Base-by-base conservation (phyloP, 208 protist species). In the Leptomonas pyrrhocoris region DNA sequence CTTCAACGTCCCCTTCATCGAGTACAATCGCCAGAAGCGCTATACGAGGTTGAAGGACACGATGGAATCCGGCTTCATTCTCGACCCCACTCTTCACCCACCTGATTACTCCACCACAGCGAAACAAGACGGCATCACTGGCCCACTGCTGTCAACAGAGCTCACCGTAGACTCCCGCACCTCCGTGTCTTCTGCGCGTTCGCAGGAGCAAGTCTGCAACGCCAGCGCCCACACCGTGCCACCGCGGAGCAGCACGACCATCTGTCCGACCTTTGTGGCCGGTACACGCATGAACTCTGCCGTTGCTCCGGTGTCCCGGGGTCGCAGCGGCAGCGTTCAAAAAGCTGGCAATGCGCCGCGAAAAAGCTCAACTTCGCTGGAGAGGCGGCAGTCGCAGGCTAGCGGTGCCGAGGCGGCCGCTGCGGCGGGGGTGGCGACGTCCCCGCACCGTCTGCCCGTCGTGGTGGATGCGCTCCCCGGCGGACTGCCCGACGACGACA, bases 1-100 rank as follows among this genome's bases (percentile, higher is more conserved):
- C 79, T 97, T 95, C 74, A 97, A 97, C 78, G 43, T 63, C 5
- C 59, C 46, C 27, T 36, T 59, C 13, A 46, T 46, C 27, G 48
- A 42, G 38, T 43, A 54, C 34, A 28, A 27, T 1, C 46, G 43
- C 11, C 60, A 61, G 25, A 19, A 25, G 19, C 45, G 46, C 16
- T 28, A 23, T 18, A 46, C 36, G 4, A 40, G 42, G 0, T 28
- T 11, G 2, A 27, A n/a, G 25, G 57, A 58, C 1, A 45, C 11
- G 4, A 25, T 18, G 12, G 68, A 70, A 25, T 57, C 57, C 5
- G 73, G 78, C 19, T 79, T 74, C 13, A 59, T 68, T 3, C 2
- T 50, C 18, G 74, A 80, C 68, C 74, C 68, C 34, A 80, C 74
- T 12, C 23, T 80, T 15, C 61, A 46, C 46, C 38, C 45, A 23